These are phyloP conservation scores for Calonectria henricotiae DNA, from an alignment of 2,329 filamentous ascomycete genomes.

Conservation along the genomic window DNA sequence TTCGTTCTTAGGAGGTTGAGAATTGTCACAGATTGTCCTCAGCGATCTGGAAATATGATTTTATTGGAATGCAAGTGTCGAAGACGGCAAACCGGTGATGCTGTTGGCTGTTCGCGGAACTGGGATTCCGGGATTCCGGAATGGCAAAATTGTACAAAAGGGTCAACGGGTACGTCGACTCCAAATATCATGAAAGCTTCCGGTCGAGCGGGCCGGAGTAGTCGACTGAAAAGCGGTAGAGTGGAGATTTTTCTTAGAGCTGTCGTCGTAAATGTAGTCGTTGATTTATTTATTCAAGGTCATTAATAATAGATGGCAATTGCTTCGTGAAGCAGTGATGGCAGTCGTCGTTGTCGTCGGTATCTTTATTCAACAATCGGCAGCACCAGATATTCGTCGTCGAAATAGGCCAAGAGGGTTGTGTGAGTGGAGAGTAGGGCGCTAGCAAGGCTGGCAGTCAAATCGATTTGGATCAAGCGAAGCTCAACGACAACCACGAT, in stretches of 20 bases:
- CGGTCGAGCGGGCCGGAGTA: conserved; percentile 34
- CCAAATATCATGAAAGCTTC: conserved; percentile 43
- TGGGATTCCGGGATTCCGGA: conserved; percentile 26
- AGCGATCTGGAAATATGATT: background rate
- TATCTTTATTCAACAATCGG: conserved; percentile 22
- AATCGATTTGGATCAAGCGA: conserved; percentile 38
- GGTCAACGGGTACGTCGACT: conserved; percentile 29
- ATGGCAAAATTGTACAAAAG: conserved; percentile 24
- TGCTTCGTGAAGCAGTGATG: conserved; percentile 18
- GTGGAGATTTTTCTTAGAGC: conserved; percentile 43
- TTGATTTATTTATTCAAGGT: conserved; percentile 23
- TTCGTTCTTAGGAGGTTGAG: background rate
- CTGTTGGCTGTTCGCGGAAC: conserved; percentile 32
- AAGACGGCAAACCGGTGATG: conserved; percentile 21
- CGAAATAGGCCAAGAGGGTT: conserved; percentile 28
- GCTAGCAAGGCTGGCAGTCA: conserved; percentile 28
- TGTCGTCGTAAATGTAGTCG: conserved; percentile 36
- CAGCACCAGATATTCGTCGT: conserved; percentile 32
- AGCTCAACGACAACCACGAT: conserved; percentile 47
- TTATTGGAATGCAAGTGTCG: conserved; percentile 30
- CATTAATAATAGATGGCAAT: conserved; percentile 26
- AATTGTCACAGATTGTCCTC: conserved; percentile 1
- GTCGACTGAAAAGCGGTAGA: conserved; percentile 43
- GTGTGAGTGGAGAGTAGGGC: conserved; percentile 40
- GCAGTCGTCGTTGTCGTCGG: conserved; percentile 29